phyloP scores from a whole-genome alignment of 257 asterid genomes.

The Nicotiana tabacum region DNA sequence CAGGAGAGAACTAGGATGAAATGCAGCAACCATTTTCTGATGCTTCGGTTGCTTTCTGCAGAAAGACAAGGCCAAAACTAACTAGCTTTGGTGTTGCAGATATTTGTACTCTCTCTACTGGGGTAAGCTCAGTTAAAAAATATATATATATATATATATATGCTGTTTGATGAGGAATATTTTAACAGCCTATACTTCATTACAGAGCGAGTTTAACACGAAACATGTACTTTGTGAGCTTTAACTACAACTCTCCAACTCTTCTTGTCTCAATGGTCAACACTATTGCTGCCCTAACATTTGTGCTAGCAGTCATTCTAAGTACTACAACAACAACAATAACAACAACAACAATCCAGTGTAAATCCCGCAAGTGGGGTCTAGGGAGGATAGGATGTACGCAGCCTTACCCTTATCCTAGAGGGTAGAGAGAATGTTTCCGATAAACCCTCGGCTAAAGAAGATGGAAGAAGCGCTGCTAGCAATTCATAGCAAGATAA shows the following conservation, averaged over 20 bases:
- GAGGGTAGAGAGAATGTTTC: no score
- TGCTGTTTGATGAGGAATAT: background rate
- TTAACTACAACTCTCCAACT: constrained; percentile 60
- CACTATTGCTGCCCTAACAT: constrained; percentile 62
- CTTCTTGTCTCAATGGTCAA: constrained; percentile 62
- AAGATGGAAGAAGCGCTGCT: no score
- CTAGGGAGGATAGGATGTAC: no score
- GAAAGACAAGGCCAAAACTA: constrained; percentile 54
- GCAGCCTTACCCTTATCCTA: no score
- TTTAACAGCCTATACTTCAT: background rate
- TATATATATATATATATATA: background rate
- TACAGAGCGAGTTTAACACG: constrained; percentile 63
- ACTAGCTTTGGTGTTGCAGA: constrained; percentile 49
- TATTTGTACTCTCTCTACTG: constrained; percentile 49
- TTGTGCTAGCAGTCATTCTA: constrained; percentile 39
- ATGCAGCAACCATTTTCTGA: background rate
- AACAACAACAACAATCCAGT: no score
- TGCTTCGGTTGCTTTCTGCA: constrained; percentile 24
- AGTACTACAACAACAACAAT: no score
- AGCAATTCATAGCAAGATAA: no score
- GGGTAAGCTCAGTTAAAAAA: constrained; percentile 37
- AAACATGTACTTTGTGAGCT: constrained; percentile 65
- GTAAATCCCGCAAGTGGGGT: no score
- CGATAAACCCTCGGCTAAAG: no score
- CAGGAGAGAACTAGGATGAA: no score